Evolutionary conservation across 1,284 basidiomycete species (phyloP).

Genomic region (Ceratobasidium sp.): DNA sequence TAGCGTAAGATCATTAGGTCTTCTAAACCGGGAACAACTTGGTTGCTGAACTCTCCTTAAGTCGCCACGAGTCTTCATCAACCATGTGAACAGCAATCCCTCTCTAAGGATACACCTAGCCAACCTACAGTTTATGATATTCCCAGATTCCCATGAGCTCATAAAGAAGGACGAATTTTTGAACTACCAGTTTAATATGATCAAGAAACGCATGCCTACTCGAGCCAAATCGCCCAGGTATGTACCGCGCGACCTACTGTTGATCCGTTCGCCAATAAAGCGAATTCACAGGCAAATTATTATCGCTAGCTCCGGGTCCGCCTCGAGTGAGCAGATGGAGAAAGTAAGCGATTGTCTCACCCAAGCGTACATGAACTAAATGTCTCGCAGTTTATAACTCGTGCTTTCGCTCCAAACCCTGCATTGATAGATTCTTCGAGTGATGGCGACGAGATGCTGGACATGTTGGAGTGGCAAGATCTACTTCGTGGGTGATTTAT

Average conservation of each 20-base stretch:
- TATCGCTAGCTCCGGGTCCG: neutral
- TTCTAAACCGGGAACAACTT: neutral
- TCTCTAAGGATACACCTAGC: conserved; percentile 13
- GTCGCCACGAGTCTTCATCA: conserved; percentile 38
- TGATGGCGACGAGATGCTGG: neutral
- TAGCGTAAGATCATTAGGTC: neutral
- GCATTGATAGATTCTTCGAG: neutral
- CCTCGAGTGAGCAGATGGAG: conserved; percentile 13
- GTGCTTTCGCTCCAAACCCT: neutral
- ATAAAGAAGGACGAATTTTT: conserved; percentile 17
- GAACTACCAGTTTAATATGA: conserved; percentile 28
- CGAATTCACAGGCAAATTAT: conserved; percentile 24
- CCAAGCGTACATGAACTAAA: neutral
- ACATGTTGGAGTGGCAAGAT: neutral
- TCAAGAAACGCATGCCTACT: conserved; percentile 36
- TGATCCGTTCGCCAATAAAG: neutral
- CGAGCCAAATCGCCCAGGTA: conserved; percentile 36
- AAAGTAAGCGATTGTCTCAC: conserved; percentile 2
- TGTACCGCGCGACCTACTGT: neutral
- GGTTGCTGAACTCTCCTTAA: neutral
- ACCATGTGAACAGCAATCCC: conserved; percentile 38
- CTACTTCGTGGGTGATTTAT: neutral
- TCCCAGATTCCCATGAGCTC: conserved; percentile 32
- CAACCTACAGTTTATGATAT: conserved; percentile 12
- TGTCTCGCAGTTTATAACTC: neutral